Conservation (phyloP, 805 yeast genomes). For the Candida boidinii region DNA sequence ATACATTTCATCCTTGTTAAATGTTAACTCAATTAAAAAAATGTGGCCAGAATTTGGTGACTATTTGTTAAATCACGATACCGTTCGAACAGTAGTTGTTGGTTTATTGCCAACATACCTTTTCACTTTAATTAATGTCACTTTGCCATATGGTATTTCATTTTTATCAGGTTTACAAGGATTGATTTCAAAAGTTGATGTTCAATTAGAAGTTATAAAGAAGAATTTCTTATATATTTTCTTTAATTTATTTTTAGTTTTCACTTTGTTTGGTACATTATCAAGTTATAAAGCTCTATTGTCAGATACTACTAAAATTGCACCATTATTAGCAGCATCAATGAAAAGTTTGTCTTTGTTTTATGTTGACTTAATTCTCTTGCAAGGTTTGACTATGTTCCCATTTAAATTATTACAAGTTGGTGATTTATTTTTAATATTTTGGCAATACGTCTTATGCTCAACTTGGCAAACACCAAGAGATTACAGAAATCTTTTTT, state of each 20-base stretch:
- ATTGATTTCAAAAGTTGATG: constrained; percentile 46
- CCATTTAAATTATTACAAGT: constrained; percentile 48
- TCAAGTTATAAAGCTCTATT: constrained; percentile 51
- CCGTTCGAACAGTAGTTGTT: constrained; percentile 47
- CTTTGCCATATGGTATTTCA: constrained; percentile 47
- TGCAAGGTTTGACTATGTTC: constrained; percentile 64
- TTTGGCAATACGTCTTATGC: constrained; percentile 30
- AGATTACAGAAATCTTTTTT: constrained; percentile 41
- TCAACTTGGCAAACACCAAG: constrained; percentile 37
- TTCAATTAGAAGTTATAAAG: constrained; percentile 46
- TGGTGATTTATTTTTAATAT: constrained; percentile 41
- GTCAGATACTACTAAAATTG: constrained; percentile 51
- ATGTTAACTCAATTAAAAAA: constrained; percentile 44
- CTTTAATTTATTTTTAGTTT: constrained; percentile 52
- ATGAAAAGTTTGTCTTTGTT: constrained; percentile 43
- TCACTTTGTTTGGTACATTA: constrained; percentile 53
- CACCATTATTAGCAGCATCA: constrained; percentile 45
- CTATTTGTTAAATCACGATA: constrained; percentile 39
- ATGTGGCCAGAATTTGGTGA: constrained; percentile 54
- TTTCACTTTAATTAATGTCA: constrained; percentile 44
- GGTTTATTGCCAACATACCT: constrained; percentile 57
- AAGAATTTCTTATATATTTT: constrained; percentile 55
- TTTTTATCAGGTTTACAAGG: constrained; percentile 45
- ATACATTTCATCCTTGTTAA: constrained; percentile 47
- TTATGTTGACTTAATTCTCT: constrained; percentile 51